Conservation (phyloP, 176 grass and related monocot genomes). For the Hyparrhenia diplandra region DNA sequence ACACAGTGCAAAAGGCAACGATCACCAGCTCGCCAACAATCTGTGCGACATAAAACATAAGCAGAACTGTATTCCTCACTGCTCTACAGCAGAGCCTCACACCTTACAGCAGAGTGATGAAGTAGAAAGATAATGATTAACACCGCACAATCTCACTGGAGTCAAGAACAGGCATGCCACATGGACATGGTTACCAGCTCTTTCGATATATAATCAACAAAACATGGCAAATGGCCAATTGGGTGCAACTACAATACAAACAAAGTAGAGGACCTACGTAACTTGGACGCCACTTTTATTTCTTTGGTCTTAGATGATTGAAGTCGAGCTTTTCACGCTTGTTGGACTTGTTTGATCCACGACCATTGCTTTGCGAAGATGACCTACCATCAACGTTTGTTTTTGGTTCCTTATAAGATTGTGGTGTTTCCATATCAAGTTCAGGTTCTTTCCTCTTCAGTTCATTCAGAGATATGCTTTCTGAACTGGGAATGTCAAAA, state of each 20-base stretch:
- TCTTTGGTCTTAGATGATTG: slow-evolving; percentile 52
- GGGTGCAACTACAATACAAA: too few relatives aligned
- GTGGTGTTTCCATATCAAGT: slow-evolving; percentile 44
- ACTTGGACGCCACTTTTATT: background rate
- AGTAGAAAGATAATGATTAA: background rate
- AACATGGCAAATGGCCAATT: background rate
- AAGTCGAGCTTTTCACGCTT: slow-evolving; percentile 66
- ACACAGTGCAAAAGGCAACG: background rate
- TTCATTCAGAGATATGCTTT: slow-evolving; percentile 46
- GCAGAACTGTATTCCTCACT: background rate
- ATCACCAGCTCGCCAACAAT: background rate
- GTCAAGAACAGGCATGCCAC: background rate
- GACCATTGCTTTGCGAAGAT: slow-evolving; percentile 44
- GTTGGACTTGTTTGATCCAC: slow-evolving; percentile 38
- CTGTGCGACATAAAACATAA: too few relatives aligned
- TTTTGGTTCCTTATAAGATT: slow-evolving; percentile 41
- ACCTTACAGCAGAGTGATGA: background rate
- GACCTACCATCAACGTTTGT: slow-evolving; percentile 16
- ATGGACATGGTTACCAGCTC: background rate
- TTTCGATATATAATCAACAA: background rate
- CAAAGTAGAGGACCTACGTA: too few relatives aligned
- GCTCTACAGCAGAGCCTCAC: slow-evolving; percentile 5
- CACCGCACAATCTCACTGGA: background rate
- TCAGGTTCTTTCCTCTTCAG: slow-evolving; percentile 68
- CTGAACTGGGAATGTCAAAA: slow-evolving; percentile 29